Base-by-base conservation (phyloP, 768 basidiomycete species). In the Rhizopogon roseolus region DNA sequence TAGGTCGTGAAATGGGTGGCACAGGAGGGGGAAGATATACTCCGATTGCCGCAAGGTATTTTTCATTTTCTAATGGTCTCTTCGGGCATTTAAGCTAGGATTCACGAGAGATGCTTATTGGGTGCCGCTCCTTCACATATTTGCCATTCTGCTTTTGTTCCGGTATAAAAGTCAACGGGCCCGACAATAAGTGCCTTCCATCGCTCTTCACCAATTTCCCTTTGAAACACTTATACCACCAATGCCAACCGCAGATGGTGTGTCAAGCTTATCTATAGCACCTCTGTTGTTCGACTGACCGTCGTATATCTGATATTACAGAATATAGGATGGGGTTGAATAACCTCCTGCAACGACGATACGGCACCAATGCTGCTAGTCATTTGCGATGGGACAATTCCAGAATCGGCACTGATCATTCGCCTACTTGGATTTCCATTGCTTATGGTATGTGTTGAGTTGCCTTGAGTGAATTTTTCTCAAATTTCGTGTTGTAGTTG, bases 261-360 rank as follows among this genome's bases (percentile, higher is more conserved):
- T 34, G 45, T 22, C 22, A 22, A 22, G 6, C 8, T 46, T 0
- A 4, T 34, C 13, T 46, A 14, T 6, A 8, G 7, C 7, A 34
- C 32, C 13, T 5, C 7, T 17, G 17, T 17, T 45, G n/a, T 45
- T 6, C 32, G 13, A 19, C 45, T 46, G 32, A 46, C 45, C 32
- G 13, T 16, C 32, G 29, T 9, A 4, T 19, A 8, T 46, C 17
- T 46, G 6, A 11, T 14, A 19, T 32, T 11, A 7, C 14, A 46
- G 45, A 46, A 13, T 34, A 34, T 29, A 46, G 66, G 16, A 58
- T 67, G 66, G 54, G 60, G 39, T 42, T 67, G 29, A 67, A 67
- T 50, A 67, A 67, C 60, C 67, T 42, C 34, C 66, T 69, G 36
- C 68, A 67, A 52, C 62, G 58, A 6, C 64, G 67, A 55, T 68